Evolutionary conservation across 257 asterid species (phyloP), one percentile per base, ranked within the genome.

Genomic region (Thymus quinquecostatus): DNA sequence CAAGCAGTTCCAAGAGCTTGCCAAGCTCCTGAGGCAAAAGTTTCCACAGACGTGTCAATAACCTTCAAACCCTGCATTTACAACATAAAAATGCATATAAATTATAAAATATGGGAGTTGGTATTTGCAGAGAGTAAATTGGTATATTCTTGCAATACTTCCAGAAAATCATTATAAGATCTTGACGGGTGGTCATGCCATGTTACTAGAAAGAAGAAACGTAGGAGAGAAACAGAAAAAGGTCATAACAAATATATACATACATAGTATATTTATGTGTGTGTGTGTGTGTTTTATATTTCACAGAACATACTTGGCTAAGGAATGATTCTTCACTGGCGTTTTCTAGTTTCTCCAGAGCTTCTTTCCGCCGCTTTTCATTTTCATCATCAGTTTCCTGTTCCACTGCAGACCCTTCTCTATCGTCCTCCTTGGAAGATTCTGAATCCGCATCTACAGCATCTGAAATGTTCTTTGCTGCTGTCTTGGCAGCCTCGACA

Each of bases 11-110:
- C 99, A 29, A 95, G 73, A 78, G 96, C 99, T 79, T 83, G 85
- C 99, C 99, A 95, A 79, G 99, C 99, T 77, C 98, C 98, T 29
- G 98, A 81, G 75, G 99, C 84, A 77, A 95, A 79, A 63, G 87
- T 88, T 78, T 92, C 99, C 71, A 95, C 96, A 48, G 90, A 88
- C 60, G 84, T 78, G 80, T 95, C 97, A 33, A 95, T 66, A 70
- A 73, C 95, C 87, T 85, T 92, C 87, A 95, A 71, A 58, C 98
- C 98, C 99, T 95, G 92, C 81, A 85, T 50, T 66, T 47, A 64
- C 45, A 70, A 5, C 45, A 80, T 71, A 59, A 14, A 48, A 73
- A 53, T 45, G 66, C 51, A 66, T 51, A 62, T 29, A 27, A 54
- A 4, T 32, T 50, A 47, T 48, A 27, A 54, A 4, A 38, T 50